These are phyloP conservation scores for Lachnellula subtilissima DNA, from an alignment of 2,329 filamentous ascomycete species.

Conservation along the genomic window DNA sequence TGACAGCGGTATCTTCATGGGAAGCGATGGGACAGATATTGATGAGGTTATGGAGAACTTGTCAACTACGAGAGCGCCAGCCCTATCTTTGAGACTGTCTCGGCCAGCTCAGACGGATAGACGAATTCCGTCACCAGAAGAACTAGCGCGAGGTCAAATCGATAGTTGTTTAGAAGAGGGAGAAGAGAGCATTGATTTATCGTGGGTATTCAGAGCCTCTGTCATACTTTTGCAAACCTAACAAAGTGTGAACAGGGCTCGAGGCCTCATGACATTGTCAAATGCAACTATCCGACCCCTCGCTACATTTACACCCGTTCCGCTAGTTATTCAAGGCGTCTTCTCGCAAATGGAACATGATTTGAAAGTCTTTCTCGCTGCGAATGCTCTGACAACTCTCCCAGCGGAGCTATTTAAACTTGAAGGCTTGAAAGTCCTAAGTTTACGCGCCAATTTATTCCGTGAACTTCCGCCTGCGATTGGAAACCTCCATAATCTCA, in stretches of 20 bases:
- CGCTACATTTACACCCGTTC: constrained; percentile 47
- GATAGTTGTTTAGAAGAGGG: constrained; percentile 53
- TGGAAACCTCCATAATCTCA: constrained; percentile 51
- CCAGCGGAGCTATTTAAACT: constrained; percentile 59
- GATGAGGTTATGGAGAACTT: constrained; percentile 32
- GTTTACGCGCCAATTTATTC: constrained; percentile 59
- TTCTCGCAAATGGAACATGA: constrained; percentile 55
- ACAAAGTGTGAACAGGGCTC: constrained; percentile 17
- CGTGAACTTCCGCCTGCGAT: constrained; percentile 57
- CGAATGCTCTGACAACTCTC: constrained; percentile 52
- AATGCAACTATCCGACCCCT: constrained; percentile 55
- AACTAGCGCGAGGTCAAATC: constrained; percentile 43
- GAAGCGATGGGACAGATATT: constrained; percentile 50
- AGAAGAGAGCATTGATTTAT: constrained; percentile 56
- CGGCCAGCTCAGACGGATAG: constrained; percentile 5
- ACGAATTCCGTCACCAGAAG: constrained; percentile 34
- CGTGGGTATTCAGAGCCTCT: constrained; percentile 39
- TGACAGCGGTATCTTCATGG: constrained; percentile 68
- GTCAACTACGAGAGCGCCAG: constrained; percentile 1
- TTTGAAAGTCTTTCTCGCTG: constrained; percentile 57
- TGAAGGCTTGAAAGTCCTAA: constrained; percentile 58
- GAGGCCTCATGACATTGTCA: constrained; percentile 45
- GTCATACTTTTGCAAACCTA: constrained; percentile 4
- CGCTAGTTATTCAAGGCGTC: constrained; percentile 18
- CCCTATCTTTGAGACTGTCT: constrained; percentile 12